Evolutionary conservation across 2,329 filamentous ascomycete genomes (phyloP), one percentile per base, ranked within the genome.

Genomic region (Albifimbria verrucaria): DNA sequence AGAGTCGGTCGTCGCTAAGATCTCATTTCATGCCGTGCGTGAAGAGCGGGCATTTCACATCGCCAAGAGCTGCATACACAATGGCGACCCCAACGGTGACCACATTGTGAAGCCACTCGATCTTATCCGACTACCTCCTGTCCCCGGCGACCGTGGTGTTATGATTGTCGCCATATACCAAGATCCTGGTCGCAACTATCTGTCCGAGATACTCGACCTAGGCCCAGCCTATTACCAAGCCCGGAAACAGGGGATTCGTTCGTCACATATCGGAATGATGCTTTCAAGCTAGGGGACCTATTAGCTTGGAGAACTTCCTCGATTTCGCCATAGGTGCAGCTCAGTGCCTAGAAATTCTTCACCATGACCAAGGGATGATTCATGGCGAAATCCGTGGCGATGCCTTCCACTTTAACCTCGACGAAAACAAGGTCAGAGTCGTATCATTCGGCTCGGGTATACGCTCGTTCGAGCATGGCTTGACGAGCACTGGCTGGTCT

Each of bases 341-440:
- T 6, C 85, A 95, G 68, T 95, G 90, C 65, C 73, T 96, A 47
- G 92, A 97, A 69, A 85, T 95, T 46, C 74, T 97, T n/a, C 93
- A 97, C 63, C 92, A 97, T 70, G 87, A 89, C 9, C 83, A 93
- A 53, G 87, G 90, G 55, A 85, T 92, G 53, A 87, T 96, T 2
- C 93, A 97, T 62, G 93, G 93, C 44, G 93, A 97, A 71, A 87
- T 97, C 49, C 83, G 93, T 24, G 89, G 87, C 5, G 93, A 97
- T 70, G 89, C 92, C 1, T 97, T 97, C 64, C 91, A 97, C 66
- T 96, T 90, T 75, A 89, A 89, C 61, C 67, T 76, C 15, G 83
- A 91, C 45, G 83, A 82, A 1, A 84, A 85, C 52, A 76, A 78
- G 52, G 91, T 97, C 57, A 90, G 88, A 65, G 79, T 96, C 57